Percentiles rank a stretch among this genome's conserved stretches.
phyloP scores from a whole-genome alignment of 1,284 basidiomycete species.

The Flammula alnicola region DNA sequence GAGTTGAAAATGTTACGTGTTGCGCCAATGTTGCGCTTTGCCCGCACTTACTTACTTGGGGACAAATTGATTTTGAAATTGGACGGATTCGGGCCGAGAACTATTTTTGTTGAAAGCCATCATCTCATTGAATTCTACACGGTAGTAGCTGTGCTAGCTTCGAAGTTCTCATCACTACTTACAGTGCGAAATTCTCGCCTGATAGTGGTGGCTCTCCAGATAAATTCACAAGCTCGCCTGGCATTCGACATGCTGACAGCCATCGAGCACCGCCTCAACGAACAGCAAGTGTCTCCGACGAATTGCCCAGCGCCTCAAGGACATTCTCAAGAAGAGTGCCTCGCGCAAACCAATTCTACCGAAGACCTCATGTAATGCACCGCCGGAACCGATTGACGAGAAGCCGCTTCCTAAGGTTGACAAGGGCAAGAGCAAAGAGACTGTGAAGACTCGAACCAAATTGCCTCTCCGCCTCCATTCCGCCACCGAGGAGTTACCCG shows the following conservation, averaged over 20 bases:
- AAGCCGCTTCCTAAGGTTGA: constrained; percentile 58
- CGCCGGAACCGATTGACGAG: constrained; percentile 40
- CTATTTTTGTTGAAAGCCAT: too few species aligned
- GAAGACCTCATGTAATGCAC: constrained; percentile 30
- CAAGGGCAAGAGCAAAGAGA: constrained; percentile 80
- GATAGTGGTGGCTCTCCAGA: constrained; percentile 57
- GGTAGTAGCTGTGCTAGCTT: too few species aligned
- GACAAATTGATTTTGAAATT: too few species aligned
- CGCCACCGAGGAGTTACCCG: constrained; percentile 47
- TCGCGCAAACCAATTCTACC: constrained; percentile 36
- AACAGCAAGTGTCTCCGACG: constrained; percentile 78
- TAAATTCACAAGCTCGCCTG: constrained; percentile 78
- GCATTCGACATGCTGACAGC: constrained; percentile 59
- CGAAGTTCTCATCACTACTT: too few species aligned
- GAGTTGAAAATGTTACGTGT: too few species aligned
- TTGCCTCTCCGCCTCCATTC: constrained; percentile 61
- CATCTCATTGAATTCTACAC: too few species aligned
- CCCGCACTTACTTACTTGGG: too few species aligned
- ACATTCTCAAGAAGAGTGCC: constrained; percentile 66
- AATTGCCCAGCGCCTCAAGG: constrained; percentile 73
- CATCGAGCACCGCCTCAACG: constrained; percentile 56
- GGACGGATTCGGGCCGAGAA: too few species aligned
- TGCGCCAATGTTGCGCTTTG: too few species aligned
- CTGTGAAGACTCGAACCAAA: constrained; percentile 40
- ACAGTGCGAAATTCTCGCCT: constrained; percentile 86